These are phyloP conservation scores for Trichocomaceae sp. DNA, from an alignment of 2,329 filamentous ascomycete species.

Conservation along the genomic window DNA sequence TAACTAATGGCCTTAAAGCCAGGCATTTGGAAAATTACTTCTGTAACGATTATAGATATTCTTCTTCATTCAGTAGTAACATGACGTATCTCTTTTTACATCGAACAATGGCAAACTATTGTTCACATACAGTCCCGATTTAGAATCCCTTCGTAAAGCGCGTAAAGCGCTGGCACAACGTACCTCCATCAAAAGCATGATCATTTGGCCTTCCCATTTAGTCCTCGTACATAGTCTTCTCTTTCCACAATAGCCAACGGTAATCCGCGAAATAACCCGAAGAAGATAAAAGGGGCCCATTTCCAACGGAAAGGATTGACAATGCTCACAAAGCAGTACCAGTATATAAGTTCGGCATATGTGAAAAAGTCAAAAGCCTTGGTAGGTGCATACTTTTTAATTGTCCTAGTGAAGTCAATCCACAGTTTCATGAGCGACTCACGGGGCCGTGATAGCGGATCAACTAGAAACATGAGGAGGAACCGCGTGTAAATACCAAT, in stretches of 20 bases:
- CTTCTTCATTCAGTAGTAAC: too few species aligned
- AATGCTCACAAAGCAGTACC: slow-evolving; percentile 71
- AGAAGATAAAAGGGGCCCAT: slow-evolving; percentile 78
- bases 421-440: slow-evolving; percentile 73
- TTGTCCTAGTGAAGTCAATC: slow-evolving; percentile 72
- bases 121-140: too few species aligned
- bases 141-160: too few species aligned
- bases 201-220: slow-evolving; percentile 11
- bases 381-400: slow-evolving; percentile 65
- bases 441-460: slow-evolving; percentile 66
- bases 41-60: too few species aligned
- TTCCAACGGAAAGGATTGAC: slow-evolving; percentile 88
- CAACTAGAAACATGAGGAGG: slow-evolving; percentile 76
- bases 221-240: slow-evolving; percentile 52
- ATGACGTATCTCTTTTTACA: neutral
- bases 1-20: neutral
- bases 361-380: slow-evolving; percentile 86
- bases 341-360: slow-evolving; percentile 75
- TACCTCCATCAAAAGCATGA: neutral
- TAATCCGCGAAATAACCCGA: slow-evolving; percentile 61
- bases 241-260: slow-evolving; percentile 60
- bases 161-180: too few species aligned
- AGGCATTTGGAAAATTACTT: too few species aligned
- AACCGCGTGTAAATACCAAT: slow-evolving; percentile 86
- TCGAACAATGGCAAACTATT: too few species aligned